A percentile compares a stretch with the other conserved stretches of the same genome.
Evolutionary conservation across 2,329 filamentous ascomycete species (phyloP).

Genomic region (Pseudogymnoascus sp.): DNA sequence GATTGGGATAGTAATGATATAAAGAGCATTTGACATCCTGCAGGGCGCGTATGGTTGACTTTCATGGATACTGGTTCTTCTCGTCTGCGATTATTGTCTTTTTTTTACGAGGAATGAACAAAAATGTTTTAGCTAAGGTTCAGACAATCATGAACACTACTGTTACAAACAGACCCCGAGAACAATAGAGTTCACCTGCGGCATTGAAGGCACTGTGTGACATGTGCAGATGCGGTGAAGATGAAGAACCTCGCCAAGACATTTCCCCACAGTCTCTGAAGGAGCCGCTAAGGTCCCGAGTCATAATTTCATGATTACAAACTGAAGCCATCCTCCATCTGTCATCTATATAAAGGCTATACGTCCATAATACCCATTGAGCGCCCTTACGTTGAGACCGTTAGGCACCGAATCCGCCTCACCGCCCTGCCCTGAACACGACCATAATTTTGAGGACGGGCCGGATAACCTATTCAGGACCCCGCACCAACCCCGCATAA

Average conservation of each 20-base stretch:
- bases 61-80: constrained; percentile 8
- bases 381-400: background rate
- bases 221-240: background rate
- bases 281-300: background rate
- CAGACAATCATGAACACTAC: background rate
- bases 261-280: constrained; percentile 1
- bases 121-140: constrained; percentile 7
- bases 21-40: constrained; percentile 7
- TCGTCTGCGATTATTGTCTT: constrained; percentile 8
- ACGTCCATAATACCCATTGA: background rate
- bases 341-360: constrained; percentile 1
- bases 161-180: background rate
- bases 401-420: background rate
- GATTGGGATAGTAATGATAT: constrained; percentile 4
- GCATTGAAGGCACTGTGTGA: background rate
- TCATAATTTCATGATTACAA: constrained; percentile 4
- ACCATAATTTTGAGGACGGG: background rate
- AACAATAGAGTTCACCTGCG: background rate
- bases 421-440: constrained; percentile 4
- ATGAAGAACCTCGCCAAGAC: background rate
- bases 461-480: constrained; percentile 1
- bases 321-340: background rate
- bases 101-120: background rate
- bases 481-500: constrained; percentile 6
- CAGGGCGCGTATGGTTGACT: constrained; percentile 6